Evolutionary conservation across 805 yeast genomes (phyloP).

Genomic region (Pichia kluyveri): DNA sequence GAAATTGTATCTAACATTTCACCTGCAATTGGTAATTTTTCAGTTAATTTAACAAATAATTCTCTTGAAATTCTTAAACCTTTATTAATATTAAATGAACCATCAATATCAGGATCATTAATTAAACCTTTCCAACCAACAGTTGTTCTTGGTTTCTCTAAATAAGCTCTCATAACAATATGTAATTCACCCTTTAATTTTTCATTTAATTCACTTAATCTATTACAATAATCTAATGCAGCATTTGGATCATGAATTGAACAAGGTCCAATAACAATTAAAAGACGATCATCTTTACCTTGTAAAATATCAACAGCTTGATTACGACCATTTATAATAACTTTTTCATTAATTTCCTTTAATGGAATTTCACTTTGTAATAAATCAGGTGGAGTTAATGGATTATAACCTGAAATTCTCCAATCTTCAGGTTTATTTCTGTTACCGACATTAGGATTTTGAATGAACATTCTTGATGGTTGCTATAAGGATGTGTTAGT

Average conservation of each 20-base stretch:
- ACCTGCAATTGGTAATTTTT: slow-evolving; percentile 84
- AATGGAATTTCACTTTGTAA: slow-evolving; percentile 80
- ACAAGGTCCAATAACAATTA: slow-evolving; percentile 94
- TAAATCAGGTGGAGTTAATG: slow-evolving; percentile 90
- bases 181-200: slow-evolving; percentile 65
- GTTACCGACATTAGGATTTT: slow-evolving; percentile 80
- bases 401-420: slow-evolving; percentile 85
- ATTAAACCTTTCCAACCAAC: slow-evolving; percentile 99
- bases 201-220: slow-evolving; percentile 49
- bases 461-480: slow-evolving; percentile 58
- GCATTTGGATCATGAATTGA: slow-evolving; percentile 92
- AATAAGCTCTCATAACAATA: slow-evolving; percentile 93
- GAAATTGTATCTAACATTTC: slow-evolving; percentile 98
- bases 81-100: slow-evolving; percentile 87
- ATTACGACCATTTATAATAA: slow-evolving; percentile 68
- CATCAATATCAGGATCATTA: slow-evolving; percentile 94
- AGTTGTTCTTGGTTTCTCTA: slow-evolving; percentile 97
- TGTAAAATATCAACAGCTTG: slow-evolving; percentile 62
- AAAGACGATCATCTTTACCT: slow-evolving; percentile 79
- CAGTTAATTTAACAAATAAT: slow-evolving; percentile 75
- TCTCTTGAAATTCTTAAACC: slow-evolving; percentile 86
- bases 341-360: slow-evolving; percentile 46
- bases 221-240: slow-evolving; percentile 78
- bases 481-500: slow-evolving; percentile 3
- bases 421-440: slow-evolving; percentile 68